Base-by-base conservation (phyloP, 1,284 basidiomycete species). In the Malassezia equina region DNA sequence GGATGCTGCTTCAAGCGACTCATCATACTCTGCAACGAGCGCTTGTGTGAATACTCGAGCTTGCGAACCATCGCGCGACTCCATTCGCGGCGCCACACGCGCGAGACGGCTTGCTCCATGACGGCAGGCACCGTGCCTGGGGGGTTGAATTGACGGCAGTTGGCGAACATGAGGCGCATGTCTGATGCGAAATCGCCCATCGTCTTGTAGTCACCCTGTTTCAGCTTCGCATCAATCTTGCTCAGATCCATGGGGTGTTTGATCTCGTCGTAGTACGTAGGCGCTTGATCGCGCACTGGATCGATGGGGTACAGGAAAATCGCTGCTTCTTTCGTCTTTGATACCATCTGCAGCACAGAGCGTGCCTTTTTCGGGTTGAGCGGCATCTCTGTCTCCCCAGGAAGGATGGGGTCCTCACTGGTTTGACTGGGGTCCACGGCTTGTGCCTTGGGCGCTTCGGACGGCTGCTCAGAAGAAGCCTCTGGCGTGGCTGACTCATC, bases 211-310 rank as follows among this genome's bases (percentile, higher is more conserved):
- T 53, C 48, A 9, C 60, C 63, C 21, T 58, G 55, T 11, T 61
- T 61, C 6, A 71, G 58, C 69, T 88, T 90, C 46, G 78, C 79
- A 31, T 76, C 75, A 70, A 96, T 88, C 9, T 91, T 94, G 9
- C 83, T 83, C 52, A 96, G 84, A 76, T 98, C 91, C 90, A 96
- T 98, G 6, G 94, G 94, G 60, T 60, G 42, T 62, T 82, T 79
- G 72, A 99, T 95, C 77, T 96, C 94, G 9, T 94, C 83, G 55
- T 86, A 83, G 75, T 98, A 98, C 87, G 90, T 75, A 85, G 91
- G 25, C 84, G 88, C 76, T 86, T 86, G 47, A 77, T 65, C 71
- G 41, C 36, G 60, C 53, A 85, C 76, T 0, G 91, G 86, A 75
- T 98, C 86, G 13, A 98, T 93, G 1, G 93, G 90, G 17, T 80